Evolutionary conservation across 805 yeast genomes (phyloP).

Genomic region (Wickerhamiella allomyrinae): DNA sequence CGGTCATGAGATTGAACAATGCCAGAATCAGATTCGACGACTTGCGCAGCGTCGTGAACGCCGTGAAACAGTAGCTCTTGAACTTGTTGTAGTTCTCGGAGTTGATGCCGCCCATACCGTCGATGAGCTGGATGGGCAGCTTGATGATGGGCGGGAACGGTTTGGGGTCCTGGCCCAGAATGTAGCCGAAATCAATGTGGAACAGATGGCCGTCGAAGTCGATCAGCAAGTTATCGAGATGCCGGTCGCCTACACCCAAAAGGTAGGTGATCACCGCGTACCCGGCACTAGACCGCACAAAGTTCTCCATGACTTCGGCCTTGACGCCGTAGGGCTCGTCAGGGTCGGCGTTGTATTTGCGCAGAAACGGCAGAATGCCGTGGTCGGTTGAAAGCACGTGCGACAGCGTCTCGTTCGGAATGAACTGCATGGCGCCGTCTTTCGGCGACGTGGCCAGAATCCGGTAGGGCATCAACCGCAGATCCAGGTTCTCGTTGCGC

Average conservation of each 20-base stretch:
- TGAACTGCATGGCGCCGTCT: conserved; percentile 87
- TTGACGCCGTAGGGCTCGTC: conserved; percentile 30
- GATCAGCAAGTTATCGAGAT: conserved; percentile 73
- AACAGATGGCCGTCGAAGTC: conserved; percentile 80
- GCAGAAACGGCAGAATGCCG: conserved; percentile 61
- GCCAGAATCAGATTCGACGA: conserved; percentile 82
- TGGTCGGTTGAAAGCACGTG: conserved; percentile 58
- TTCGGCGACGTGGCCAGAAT: conserved; percentile 80
- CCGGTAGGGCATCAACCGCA: conserved; percentile 74
- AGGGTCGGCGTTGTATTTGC: conserved; percentile 46
- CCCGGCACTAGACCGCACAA: conserved; percentile 91
- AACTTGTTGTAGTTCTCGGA: conserved; percentile 77
- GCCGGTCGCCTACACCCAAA: conserved; percentile 95
- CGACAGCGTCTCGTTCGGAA: conserved; percentile 85
- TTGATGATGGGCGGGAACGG: conserved; percentile 99
- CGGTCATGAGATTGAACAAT: conserved; percentile 84
- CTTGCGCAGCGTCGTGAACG: conserved; percentile 78
- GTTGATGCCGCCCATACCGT: conserved; percentile 91
- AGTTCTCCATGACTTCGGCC: conserved; percentile 74
- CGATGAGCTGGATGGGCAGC: conserved; percentile 88
- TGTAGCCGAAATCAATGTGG: conserved; percentile 97
- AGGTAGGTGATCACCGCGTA: conserved; percentile 92
- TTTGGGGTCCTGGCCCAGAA: conserved; percentile 92
- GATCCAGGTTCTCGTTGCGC: conserved; percentile 78
- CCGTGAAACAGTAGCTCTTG: conserved; percentile 85